phyloP scores from a whole-genome alignment of 2,329 filamentous ascomycete genomes.

The Fusarium armeniacum region DNA sequence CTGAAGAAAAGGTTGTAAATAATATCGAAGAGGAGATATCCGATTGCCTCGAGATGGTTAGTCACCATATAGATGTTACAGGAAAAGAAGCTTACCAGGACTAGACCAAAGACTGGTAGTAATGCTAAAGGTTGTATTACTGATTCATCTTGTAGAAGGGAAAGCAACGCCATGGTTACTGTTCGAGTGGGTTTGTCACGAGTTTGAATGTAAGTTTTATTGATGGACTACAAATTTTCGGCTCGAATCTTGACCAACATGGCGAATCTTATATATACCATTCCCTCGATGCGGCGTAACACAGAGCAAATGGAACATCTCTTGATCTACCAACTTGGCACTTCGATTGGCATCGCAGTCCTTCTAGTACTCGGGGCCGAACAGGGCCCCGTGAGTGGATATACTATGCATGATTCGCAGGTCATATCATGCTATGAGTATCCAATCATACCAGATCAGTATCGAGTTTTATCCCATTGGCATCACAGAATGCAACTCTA shows the following conservation, averaged over 20 bases:
- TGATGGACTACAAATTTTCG: not conserved
- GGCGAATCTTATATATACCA: not conserved
- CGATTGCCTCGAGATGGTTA: not conserved
- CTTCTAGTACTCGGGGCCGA: not conserved
- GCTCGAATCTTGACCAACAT: no score
- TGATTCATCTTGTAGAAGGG: not conserved
- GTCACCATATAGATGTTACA: not conserved
- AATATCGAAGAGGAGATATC: not conserved
- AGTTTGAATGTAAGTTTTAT: not conserved
- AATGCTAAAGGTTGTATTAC: not conserved
- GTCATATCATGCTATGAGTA: not conserved
- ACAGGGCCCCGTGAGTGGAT: not conserved
- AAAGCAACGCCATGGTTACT: not conserved
- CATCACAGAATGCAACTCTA: no score
- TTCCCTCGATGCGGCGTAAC: not conserved
- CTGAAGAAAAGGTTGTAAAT: conserved; percentile 24
- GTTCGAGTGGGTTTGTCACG: accelerated
- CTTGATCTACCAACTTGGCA: not conserved
- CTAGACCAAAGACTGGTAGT: no score
- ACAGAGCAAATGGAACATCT: not conserved
- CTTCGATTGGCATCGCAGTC: not conserved
- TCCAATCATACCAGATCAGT: not conserved
- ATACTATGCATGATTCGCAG: not conserved
- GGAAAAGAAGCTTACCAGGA: not conserved
- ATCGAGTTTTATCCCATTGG: not conserved